A percentile compares a stretch with the other conserved stretches of the same genome.
Evolutionary conservation across 1,139 yeast species (phyloP).

Genomic region (Saccharomyces hybrid): DNA sequence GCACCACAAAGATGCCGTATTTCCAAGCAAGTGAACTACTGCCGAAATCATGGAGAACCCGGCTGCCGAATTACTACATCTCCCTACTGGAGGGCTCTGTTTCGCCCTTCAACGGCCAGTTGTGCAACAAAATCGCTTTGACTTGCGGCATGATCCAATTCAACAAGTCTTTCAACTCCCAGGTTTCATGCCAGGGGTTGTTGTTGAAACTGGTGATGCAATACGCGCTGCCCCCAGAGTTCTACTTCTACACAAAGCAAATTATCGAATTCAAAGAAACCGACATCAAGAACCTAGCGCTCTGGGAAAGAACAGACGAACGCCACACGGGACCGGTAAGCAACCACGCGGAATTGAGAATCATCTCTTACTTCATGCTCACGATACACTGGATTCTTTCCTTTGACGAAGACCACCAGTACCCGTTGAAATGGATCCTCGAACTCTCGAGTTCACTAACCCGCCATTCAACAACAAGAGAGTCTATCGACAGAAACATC

Average conservation of each 20-base stretch:
- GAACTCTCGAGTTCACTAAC: constrained; percentile 2
- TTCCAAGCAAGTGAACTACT: constrained; percentile 19
- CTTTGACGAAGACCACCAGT: constrained; percentile 9
- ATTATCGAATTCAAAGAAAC: constrained; percentile 8
- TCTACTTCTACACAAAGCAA: constrained; percentile 15
- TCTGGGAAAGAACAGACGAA: background rate
- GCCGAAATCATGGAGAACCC: constrained; percentile 24
- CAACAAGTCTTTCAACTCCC: constrained; percentile 9
- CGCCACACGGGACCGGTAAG: background rate
- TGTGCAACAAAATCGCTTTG: constrained; percentile 16
- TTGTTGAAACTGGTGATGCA: constrained; percentile 17
- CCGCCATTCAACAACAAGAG: constrained; percentile 1
- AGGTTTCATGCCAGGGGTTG: constrained; percentile 14
- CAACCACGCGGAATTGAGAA: constrained; percentile 17
- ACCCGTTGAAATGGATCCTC: constrained; percentile 13
- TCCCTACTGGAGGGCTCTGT: constrained; percentile 25
- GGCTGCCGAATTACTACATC: constrained; percentile 27
- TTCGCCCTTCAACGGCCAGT: constrained; percentile 20
- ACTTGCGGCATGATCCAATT: constrained; percentile 13
- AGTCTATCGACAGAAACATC: constrained; percentile 9
- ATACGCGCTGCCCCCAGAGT: constrained; percentile 23
- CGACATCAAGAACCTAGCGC: background rate
- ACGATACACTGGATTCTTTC: constrained; percentile 17
- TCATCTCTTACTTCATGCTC: constrained; percentile 19
- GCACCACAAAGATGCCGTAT: constrained; percentile 22